Evolutionary conservation across 1,284 basidiomycete species (phyloP), one percentile per base, ranked within the genome.

Genomic region (Apiotrichum mycotoxinovorans): DNA sequence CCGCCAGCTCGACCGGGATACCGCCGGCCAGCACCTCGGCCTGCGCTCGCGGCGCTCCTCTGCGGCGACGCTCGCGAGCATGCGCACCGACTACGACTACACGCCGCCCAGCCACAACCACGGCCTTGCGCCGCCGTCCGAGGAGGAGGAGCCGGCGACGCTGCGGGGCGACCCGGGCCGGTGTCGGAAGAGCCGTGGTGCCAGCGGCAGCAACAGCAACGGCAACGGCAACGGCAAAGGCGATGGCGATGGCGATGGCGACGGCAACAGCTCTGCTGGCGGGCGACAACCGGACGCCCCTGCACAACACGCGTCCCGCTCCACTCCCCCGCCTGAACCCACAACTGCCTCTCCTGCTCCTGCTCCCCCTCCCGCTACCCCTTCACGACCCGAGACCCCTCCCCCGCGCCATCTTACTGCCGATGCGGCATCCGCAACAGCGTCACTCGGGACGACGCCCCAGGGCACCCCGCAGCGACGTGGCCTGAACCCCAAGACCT

Each of bases 1-100:
- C 2, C 62, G 66, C 15, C 72, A 74, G 56, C 65, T 75, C 4
- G 72, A 75, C 59, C 64, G 67, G 15, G 70, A 72, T 62, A 53
- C 62, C 18, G 71, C 71, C 5, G 73, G 73, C 18, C 61, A 65
- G 34, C 62, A 66, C 37, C 71, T 75, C 60, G 70, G 72, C 1
- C 52, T 75, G 48, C 59, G 73, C n/a, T 72, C 69, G 46, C 55
- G 73, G 17, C 34, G 68, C 20, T 66, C 65, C 12, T 67, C 65
- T 34, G 65, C 52, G 12, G 70, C 69, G 40, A 75, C 73, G 5
- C 50, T 73, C 1, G 53, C 59, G 30, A 58, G 56, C 18, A 43
- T 60, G 44, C 53, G 56, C 20, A 54, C 56, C 46, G 54, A 54
- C 18, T 54, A 48, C 33, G n/a, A 20, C 42, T 4, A 45, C 42